These are phyloP conservation scores for Ambrosia artemisiifolia DNA, from an alignment of 129 eudicot genomes.

Conservation along the genomic window DNA sequence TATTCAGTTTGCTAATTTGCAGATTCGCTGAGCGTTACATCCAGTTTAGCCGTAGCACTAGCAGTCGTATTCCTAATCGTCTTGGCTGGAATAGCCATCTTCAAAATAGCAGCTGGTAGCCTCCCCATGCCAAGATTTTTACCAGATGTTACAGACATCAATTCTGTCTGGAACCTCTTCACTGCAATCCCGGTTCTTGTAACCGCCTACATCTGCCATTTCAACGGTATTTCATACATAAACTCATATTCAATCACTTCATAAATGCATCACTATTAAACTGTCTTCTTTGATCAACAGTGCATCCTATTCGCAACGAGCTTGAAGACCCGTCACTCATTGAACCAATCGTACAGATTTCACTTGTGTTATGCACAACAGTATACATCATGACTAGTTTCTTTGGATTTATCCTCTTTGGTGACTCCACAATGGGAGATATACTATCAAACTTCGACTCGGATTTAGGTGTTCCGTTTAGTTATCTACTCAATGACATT, in stretches of 20 bases:
- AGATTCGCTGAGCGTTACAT: constrained; percentile 67
- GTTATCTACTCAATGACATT: constrained; percentile 58
- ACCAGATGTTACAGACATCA: constrained; percentile 47
- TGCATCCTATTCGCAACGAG: constrained; percentile 64
- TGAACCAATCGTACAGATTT: constrained; percentile 51
- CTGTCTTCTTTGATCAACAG: constrained; percentile 35
- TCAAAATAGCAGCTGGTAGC: constrained; percentile 43
- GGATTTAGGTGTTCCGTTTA: constrained; percentile 70
- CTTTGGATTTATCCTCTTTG: constrained; percentile 85
- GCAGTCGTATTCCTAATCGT: constrained; percentile 58
- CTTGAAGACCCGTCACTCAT: constrained; percentile 56
- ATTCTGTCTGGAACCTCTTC: constrained; percentile 61
- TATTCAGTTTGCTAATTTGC: constrained; percentile 19
- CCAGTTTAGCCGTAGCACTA: constrained; percentile 58
- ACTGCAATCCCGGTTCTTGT: constrained; percentile 89
- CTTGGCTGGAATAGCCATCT: constrained; percentile 41
- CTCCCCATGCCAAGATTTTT: constrained; percentile 49
- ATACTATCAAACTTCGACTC: constrained; percentile 82
- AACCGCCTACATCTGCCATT: constrained; percentile 81
- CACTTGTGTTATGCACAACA: constrained; percentile 63
- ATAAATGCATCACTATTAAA: neutral
- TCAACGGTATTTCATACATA: constrained; percentile 48
- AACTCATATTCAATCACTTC: neutral
- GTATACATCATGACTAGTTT: constrained; percentile 80
- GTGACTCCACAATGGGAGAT: constrained; percentile 79